phyloP scores from a whole-genome alignment of 2,329 filamentous ascomycete genomes.

The Colletotrichum cuscutae region DNA sequence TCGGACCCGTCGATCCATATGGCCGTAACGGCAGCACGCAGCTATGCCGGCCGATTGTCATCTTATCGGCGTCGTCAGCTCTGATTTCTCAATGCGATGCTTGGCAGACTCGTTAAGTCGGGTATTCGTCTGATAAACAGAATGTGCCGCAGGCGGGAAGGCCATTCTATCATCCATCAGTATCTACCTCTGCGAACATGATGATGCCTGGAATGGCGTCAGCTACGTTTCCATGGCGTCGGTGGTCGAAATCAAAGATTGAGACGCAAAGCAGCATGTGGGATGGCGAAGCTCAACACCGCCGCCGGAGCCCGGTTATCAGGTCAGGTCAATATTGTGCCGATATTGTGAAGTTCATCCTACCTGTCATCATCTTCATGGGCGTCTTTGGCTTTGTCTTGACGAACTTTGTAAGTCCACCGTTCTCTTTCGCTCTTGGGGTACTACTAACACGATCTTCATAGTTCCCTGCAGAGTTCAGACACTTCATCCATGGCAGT shows the following conservation, averaged over 20 bases:
- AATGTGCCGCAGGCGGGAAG: not conserved
- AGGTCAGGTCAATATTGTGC: not conserved
- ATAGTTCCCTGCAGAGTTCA: not conserved
- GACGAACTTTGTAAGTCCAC: not conserved
- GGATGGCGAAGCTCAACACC: not conserved
- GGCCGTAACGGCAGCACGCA: not conserved
- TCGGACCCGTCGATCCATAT: not conserved
- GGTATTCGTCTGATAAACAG: not conserved
- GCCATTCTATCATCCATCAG: not conserved
- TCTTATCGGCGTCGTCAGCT: not conserved
- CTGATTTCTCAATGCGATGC: not conserved
- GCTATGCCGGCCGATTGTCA: not conserved
- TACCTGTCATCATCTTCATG: not conserved
- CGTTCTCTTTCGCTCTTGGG: not conserved
- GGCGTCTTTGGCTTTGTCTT: not conserved
- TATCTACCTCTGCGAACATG: not conserved
- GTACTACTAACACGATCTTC: not conserved
- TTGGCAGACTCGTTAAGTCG: not conserved
- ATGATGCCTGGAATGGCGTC: not conserved
- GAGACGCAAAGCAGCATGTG: not conserved
- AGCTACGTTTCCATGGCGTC: not conserved
- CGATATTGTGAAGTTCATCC: not conserved
- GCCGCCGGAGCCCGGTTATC: not conserved
- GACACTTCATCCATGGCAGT: not conserved
- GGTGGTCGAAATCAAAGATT: not conserved